These are phyloP conservation scores for Fraxinus sp. DNA, from an alignment of 305 asterid species.

Conservation along the genomic window DNA sequence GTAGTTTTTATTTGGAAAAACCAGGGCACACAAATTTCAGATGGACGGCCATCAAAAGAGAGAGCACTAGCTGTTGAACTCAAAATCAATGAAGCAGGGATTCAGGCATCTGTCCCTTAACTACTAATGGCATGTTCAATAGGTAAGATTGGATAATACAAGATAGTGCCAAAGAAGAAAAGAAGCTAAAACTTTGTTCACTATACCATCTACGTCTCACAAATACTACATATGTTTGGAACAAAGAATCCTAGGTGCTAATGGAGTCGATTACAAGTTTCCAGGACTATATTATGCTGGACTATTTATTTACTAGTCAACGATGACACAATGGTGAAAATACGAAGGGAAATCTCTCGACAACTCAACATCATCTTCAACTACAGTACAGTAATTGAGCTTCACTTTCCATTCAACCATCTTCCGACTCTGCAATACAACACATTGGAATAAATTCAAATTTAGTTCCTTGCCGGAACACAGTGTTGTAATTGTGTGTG, in stretches of 20 bases:
- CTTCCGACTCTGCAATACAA: slow-evolving; percentile 58
- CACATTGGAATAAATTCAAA: not conserved
- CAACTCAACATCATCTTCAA: not conserved
- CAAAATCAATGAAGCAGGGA: not conserved
- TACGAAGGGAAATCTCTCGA: not conserved
- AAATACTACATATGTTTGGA: not conserved
- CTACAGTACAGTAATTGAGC: not conserved
- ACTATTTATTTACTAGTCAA: not conserved
- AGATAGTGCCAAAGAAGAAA: not conserved
- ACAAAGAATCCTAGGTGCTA: not conserved
- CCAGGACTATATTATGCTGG: not conserved
- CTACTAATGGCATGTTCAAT: not conserved
- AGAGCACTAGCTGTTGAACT: not conserved
- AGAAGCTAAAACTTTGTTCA: not conserved
- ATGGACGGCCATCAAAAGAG: not conserved
- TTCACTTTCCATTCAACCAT: slow-evolving; percentile 34
- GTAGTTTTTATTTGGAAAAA: not conserved
- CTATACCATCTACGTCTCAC: not conserved
- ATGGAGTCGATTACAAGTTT: not conserved
- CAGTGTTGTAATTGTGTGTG: not conserved
- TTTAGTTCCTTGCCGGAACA: not conserved
- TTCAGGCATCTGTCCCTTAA: not conserved
- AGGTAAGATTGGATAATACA: not conserved
- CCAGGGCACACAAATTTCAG: not conserved
- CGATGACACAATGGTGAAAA: not conserved